Conservation (phyloP, 2,329 filamentous ascomycete species). For the Trichocomaceae sp. region DNA sequence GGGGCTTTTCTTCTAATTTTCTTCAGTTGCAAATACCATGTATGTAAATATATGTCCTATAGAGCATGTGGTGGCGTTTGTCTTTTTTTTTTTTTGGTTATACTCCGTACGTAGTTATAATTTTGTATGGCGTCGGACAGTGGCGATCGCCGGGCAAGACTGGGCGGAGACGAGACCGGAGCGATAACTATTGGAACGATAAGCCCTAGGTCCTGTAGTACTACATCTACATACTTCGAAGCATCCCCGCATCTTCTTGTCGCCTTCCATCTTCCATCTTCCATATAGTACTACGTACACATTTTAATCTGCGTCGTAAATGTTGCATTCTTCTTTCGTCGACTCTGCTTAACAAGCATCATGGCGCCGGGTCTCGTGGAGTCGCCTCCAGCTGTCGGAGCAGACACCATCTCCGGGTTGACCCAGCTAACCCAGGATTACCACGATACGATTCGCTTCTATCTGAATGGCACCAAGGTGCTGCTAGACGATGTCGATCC, state of each 20-base stretch:
- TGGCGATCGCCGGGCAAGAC: slow-evolving; percentile 16
- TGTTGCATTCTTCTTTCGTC: neutral
- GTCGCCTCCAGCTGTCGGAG: slow-evolving; percentile 40
- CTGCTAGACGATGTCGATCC: slow-evolving; percentile 81
- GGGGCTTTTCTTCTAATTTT: neutral
- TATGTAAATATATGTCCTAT: slow-evolving; percentile 5
- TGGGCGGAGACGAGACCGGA: neutral
- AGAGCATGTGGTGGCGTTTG: slow-evolving; percentile 10
- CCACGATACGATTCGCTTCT: slow-evolving; percentile 85
- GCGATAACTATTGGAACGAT: neutral
- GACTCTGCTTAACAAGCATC: neutral
- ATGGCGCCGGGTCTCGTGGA: slow-evolving; percentile 56
- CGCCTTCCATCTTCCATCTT: neutral
- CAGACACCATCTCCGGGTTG: slow-evolving; percentile 43
- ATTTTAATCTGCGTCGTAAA: neutral
- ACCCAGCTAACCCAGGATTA: slow-evolving; percentile 65
- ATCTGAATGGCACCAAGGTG: slow-evolving; percentile 87
- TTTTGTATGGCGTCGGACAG: slow-evolving; percentile 12
- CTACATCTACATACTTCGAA: neutral
- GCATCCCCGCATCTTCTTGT: neutral
- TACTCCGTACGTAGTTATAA: neutral
- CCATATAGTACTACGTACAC: too few relatives aligned
- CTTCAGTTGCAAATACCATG: neutral
- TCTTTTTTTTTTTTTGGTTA: neutral
- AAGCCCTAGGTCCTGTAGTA: too few relatives aligned